Base-by-base conservation (phyloP, 805 yeast genomes). In the Saturnispora zaruensis region DNA sequence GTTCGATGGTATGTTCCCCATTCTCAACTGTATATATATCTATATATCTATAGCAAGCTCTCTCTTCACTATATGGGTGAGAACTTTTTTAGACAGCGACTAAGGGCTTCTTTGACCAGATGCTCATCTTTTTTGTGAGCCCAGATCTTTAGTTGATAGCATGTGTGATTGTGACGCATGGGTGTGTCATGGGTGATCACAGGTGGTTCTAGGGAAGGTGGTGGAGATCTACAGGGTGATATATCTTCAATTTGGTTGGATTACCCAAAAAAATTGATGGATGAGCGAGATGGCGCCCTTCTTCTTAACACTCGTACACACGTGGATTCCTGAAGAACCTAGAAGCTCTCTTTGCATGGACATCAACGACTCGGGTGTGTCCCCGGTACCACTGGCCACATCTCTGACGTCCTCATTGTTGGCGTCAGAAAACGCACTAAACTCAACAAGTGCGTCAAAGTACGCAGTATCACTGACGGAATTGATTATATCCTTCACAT, bases 1-100 rank as follows among this genome's bases (percentile, higher is more conserved):
- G 46, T 58, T 59, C 1, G 71, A 67, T 28, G 70, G 69, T 53
- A 64, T 63, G 48, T 66, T 62, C 20, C 71, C 71, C 71, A 67
- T 67, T 32, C 18, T 28, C 32, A 28, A 28, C n/a, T n/a, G n/a
- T n/a, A n/a, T n/a, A n/a, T n/a, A n/a, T n/a, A n/a, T n/a, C n/a
- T n/a, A n/a, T n/a, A n/a, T n/a, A n/a, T n/a, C n/a, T n/a, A n/a
- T n/a, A n/a, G n/a, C n/a, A n/a, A n/a, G n/a, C n/a, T 28, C 13
- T 5, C 3, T 38, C 11, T 18, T 20, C 14, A 24, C 3, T 21
- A 14, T 11, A 6, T n/a, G 13, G 32, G 32, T 28, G 32, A 28
- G 32, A 28, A 28, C 32, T 28, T 28, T 28, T 28, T 28, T 28
- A 28, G 32, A 28, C 32, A 28, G 32, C 32, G 32, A 28, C 32